These are phyloP conservation scores for Phyllosticta citriasiana DNA, from an alignment of 2,329 filamentous ascomycete species.

Conservation along the genomic window DNA sequence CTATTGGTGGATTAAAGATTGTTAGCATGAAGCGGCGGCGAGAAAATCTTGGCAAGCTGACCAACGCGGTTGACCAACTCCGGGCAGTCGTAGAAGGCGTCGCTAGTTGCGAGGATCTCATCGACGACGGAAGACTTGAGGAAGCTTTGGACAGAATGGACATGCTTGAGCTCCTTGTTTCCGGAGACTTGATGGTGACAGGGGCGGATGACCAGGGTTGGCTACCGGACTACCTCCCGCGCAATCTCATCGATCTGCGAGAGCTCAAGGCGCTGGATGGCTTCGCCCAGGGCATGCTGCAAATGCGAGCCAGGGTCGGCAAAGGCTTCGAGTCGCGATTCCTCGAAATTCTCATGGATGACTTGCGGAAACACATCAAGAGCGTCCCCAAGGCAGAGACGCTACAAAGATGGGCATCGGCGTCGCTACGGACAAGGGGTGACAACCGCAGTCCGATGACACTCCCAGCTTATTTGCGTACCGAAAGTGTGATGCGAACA, in stretches of 20 bases:
- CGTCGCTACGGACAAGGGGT: constrained; percentile 62
- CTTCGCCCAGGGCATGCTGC: constrained; percentile 64
- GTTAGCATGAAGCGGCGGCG: constrained; percentile 71
- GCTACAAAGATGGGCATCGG: constrained; percentile 72
- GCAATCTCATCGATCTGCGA: constrained; percentile 57
- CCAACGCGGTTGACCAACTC: constrained; percentile 74
- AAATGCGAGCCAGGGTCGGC: constrained; percentile 70
- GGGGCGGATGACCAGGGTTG: constrained; percentile 22
- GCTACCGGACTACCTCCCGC: constrained; percentile 25
- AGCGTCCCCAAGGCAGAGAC: constrained; percentile 62
- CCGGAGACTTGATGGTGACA: constrained; percentile 50
- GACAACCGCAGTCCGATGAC: constrained; percentile 51
- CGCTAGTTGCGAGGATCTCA: constrained; percentile 64
- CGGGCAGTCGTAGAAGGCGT: constrained; percentile 68
- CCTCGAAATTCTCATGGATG: constrained; percentile 63
- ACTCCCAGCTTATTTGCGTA: constrained; percentile 69
- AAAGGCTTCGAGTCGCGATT: constrained; percentile 79
- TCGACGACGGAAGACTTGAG: constrained; percentile 77
- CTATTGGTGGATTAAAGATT: constrained; percentile 72
- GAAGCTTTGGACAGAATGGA: constrained; percentile 70
- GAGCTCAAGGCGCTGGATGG: constrained; percentile 70
- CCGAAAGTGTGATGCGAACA: constrained; percentile 59
- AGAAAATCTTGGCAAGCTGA: constrained; percentile 75
- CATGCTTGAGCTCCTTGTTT: constrained; percentile 66
- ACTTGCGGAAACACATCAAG: constrained; percentile 71